phyloP scores from a whole-genome alignment of 768 basidiomycete genomes.

The Russula earlei region DNA sequence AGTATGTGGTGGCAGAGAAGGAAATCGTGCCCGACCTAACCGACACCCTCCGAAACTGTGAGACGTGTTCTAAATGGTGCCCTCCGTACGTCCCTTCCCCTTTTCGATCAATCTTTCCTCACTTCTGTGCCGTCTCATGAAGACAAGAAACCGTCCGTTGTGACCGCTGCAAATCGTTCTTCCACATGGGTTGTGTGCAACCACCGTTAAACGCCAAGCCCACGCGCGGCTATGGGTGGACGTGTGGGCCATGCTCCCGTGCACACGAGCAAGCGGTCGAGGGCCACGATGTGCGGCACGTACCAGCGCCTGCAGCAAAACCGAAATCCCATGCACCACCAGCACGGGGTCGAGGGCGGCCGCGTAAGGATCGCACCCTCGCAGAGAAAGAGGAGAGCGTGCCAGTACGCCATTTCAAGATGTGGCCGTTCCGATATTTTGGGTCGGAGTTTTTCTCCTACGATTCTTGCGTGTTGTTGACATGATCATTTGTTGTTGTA shows the following conservation, averaged over 20 bases:
- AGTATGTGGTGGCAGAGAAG: slow-evolving; percentile 92
- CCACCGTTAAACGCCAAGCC: slow-evolving; percentile 88
- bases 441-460: slow-evolving; percentile 46
- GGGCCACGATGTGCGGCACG: slow-evolving; percentile 54
- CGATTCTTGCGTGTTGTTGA: slow-evolving; percentile 12
- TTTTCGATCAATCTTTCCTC: slow-evolving; percentile 14
- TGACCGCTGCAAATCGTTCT: slow-evolving; percentile 85
- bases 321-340: slow-evolving; percentile 67
- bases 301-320: slow-evolving; percentile 40
- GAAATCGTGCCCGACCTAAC: slow-evolving; percentile 87
- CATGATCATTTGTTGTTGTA: slow-evolving; percentile 26
- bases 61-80: slow-evolving; percentile 83
- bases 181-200: slow-evolving; percentile 91
- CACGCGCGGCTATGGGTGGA: slow-evolving; percentile 95
- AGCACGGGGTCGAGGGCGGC: slow-evolving; percentile 62
- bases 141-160: slow-evolving; percentile 83
- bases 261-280: slow-evolving; percentile 82
- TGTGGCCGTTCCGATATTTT: slow-evolving; percentile 96
- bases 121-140: slow-evolving; percentile 18
- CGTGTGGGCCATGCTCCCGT: slow-evolving; percentile 86
- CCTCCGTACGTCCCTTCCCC: slow-evolving; percentile 48
- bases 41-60: slow-evolving; percentile 76
- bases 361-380: slow-evolving; percentile 62
- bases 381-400: slow-evolving; percentile 72
- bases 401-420: slow-evolving; percentile 75